Evolutionary conservation across 768 basidiomycete genomes (phyloP).

Genomic region (Amylocystis lapponica): DNA sequence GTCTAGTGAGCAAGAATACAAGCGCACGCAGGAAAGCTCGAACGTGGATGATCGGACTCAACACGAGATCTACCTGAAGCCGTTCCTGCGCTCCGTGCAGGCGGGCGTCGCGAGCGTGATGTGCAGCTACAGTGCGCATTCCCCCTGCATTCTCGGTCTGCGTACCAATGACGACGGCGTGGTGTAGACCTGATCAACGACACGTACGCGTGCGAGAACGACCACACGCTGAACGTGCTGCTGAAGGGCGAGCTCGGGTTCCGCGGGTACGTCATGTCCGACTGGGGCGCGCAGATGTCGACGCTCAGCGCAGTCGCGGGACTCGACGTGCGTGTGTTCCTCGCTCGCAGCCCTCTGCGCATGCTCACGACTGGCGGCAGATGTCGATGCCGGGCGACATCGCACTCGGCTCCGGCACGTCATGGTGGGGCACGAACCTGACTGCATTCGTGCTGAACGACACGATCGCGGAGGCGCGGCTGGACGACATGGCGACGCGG

Average conservation of each 20-base stretch:
- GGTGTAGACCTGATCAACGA: conserved; percentile 57
- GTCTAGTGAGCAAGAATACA: conserved; percentile 62
- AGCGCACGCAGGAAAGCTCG: conserved; percentile 48
- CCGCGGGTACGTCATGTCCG: conserved; percentile 57
- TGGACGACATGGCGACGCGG: conserved; percentile 68
- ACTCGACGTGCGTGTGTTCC: conserved; percentile 40
- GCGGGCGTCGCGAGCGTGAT: conserved; percentile 70
- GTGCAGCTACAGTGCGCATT: conserved; percentile 65
- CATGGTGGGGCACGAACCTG: conserved; percentile 61
- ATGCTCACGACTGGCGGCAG: conserved; percentile 30
- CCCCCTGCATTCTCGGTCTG: too few species aligned
- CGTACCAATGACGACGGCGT: too few species aligned
- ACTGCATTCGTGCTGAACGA: conserved; percentile 68
- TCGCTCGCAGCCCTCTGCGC: not conserved
- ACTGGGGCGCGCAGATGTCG: conserved; percentile 63
- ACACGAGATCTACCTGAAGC: conserved; percentile 69
- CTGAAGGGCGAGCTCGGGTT: conserved; percentile 39
- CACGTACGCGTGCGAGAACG: conserved; percentile 69
- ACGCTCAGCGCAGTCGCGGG: conserved; percentile 53
- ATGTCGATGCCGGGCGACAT: conserved; percentile 71
- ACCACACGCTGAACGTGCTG: conserved; percentile 53
- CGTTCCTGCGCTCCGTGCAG: conserved; percentile 65
- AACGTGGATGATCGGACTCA: conserved; percentile 78
- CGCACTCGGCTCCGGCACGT: conserved; percentile 36
- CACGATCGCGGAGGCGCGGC: conserved; percentile 52